Evolutionary conservation across 306 rosid species (phyloP), one percentile per base, ranked within the genome.

Genomic region (Ceratonia siliqua): DNA sequence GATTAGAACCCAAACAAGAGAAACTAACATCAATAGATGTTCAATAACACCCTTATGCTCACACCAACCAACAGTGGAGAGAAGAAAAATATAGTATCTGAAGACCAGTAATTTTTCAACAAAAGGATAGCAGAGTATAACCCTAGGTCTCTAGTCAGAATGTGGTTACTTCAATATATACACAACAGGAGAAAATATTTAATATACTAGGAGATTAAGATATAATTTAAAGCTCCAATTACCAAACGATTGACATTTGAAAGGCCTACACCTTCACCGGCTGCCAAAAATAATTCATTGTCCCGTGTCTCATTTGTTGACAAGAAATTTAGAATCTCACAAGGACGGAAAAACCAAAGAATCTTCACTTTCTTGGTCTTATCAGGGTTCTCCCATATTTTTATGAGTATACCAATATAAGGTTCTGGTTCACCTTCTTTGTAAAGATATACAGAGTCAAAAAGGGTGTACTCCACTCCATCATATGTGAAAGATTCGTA

Each of bases 311-410:
- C 77, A 61, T 12, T 81, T 7, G 69, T 87, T 42, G 79, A 82
- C 72, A 91, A 66, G 78, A 77, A 91, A 20, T 83, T 85, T 0
- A 2, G 35, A 78, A 93, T 91, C 89, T 94, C 97, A 8, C 83
- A 79, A 1, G 96, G 93, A 50, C 89, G 93, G 66, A 94, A 94
- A 80, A 86, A 92, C 99, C 99, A 94, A 3, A 94, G 69, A 76
- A 92, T 48, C 82, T 87, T 88, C 39, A 90, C 96, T 79, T 63
- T 87, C 85, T 76, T 94, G 20, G 67, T 25, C 86, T 83, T 92
- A 63, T 90, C 85, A 32, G 69, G 0, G 65, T 17, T 73, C 74
- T 90, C 92, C 97, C 96, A 87, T 46, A 94, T 87, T 74, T 86
- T 90, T 62, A 90, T 36, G 72, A 94, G 58, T 73, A 89, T 92